phyloP scores from a whole-genome alignment of 495 filamentous ascomycete genomes.

The Penicillium crystallinum region DNA sequence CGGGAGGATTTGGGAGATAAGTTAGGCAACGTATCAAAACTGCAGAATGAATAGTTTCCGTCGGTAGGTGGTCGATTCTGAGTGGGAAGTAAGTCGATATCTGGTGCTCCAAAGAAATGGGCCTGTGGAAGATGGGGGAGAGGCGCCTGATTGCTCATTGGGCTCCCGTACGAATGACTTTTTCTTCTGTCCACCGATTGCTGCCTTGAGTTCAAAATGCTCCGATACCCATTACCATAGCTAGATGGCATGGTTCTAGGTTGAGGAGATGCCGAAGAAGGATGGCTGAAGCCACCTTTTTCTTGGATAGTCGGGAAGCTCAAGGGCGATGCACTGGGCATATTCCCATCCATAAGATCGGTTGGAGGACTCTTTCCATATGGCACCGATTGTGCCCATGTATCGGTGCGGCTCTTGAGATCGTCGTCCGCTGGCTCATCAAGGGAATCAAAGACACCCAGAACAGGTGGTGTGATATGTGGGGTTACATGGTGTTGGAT shows the following conservation, averaged over 20 bases:
- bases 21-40: conserved; percentile 65
- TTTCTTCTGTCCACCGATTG: conserved; percentile 38
- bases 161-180: conserved; percentile 41
- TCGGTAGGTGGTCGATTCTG: conserved; percentile 37
- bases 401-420: conserved; percentile 36
- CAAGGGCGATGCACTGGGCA: conserved; percentile 41
- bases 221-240: conserved; percentile 39
- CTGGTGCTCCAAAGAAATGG: conserved; percentile 59
- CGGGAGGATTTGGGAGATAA: conserved; percentile 41
- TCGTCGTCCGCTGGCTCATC: conserved; percentile 31
- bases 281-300: conserved; percentile 43
- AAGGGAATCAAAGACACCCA: conserved; percentile 38
- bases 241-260: conserved; percentile 41
- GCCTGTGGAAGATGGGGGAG: conserved; percentile 77
- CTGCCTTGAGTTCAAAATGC: conserved; percentile 34
- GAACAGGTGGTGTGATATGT: conserved; percentile 37
- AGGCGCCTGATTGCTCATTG: conserved; percentile 52
- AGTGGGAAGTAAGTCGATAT: conserved; percentile 43
- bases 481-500: conserved; percentile 24
- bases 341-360: conserved; percentile 38
- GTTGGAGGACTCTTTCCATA: conserved; percentile 47
- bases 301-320: conserved; percentile 36
- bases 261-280: conserved; percentile 47
- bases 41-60: conserved; percentile 67
- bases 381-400: conserved; percentile 46